These are phyloP conservation scores for Ganoderma boninense DNA, from an alignment of 1,284 basidiomycete genomes.

Conservation along the genomic window DNA sequence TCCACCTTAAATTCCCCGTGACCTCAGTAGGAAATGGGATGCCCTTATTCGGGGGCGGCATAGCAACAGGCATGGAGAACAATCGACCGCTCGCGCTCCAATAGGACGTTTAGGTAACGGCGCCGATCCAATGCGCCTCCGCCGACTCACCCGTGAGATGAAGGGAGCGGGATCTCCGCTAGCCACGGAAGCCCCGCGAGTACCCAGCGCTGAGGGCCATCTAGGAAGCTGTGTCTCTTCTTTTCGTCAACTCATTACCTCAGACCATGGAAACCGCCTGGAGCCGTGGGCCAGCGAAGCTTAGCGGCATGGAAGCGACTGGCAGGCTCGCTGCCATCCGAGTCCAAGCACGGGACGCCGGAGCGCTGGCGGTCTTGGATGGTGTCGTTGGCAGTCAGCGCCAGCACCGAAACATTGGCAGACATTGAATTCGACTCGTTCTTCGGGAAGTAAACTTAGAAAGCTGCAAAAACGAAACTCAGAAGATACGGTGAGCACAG, in stretches of 20 bases:
- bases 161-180: not conserved
- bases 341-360: not conserved
- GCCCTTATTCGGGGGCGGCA: not conserved
- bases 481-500: not conserved
- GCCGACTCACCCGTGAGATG: not conserved
- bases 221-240: not conserved
- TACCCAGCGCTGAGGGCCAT: not conserved
- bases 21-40: not conserved
- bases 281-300: not conserved
- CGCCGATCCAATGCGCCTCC: conserved; percentile 1
- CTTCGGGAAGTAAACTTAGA: too few relatives aligned
- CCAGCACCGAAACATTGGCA: too few relatives aligned
- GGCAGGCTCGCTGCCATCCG: not conserved
- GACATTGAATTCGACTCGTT: too few relatives aligned
- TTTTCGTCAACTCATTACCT: not conserved
- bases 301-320: not conserved
- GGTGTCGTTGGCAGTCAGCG: too few relatives aligned
- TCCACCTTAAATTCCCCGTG: not conserved
- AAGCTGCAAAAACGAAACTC: not conserved
- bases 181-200: not conserved
- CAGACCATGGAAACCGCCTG: not conserved
- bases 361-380: not conserved
- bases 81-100: not conserved
- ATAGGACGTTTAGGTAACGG: not conserved
- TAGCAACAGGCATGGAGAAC: not conserved